Evolutionary conservation across 306 rosid genomes (phyloP).

Genomic region (Cicer bijugum): DNA sequence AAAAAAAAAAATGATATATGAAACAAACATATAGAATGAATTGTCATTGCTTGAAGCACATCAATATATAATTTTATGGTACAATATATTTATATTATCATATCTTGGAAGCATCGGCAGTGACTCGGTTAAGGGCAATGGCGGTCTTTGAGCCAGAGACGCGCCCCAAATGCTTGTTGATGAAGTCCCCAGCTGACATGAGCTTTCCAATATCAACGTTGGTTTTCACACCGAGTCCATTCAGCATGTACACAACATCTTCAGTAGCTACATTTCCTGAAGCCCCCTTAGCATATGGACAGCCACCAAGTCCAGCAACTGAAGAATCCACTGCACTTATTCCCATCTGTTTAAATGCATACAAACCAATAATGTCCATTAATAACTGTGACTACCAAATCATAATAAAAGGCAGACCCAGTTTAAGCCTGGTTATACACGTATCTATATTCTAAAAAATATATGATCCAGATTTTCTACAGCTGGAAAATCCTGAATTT

Average conservation of each 20-base stretch:
- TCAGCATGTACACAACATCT: conserved; percentile 93
- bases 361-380: conserved; percentile 46
- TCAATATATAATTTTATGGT: conserved; percentile 4
- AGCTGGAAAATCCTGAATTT: conserved; percentile 9
- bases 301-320: conserved; percentile 51
- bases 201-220: conserved; percentile 78
- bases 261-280: conserved; percentile 79
- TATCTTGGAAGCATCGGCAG: conserved; percentile 65
- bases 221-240: conserved; percentile 79
- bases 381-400: conserved; percentile 20
- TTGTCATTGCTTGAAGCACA: conserved; percentile 33
- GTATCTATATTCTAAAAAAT: neutral
- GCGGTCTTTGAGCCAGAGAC: conserved; percentile 79
- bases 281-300: conserved; percentile 54
- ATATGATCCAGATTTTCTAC: neutral
- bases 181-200: conserved; percentile 78
- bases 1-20: neutral
- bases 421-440: neutral
- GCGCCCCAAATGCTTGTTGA: conserved; percentile 72
- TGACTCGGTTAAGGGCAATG: conserved; percentile 62
- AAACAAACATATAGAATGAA: conserved; percentile 3
- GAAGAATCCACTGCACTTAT: conserved; percentile 53
- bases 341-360: conserved; percentile 57
- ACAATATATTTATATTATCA: conserved; percentile 33
- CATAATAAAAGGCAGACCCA: neutral